phyloP scores from a whole-genome alignment of 257 asterid genomes.

The Linaria vulgaris region DNA sequence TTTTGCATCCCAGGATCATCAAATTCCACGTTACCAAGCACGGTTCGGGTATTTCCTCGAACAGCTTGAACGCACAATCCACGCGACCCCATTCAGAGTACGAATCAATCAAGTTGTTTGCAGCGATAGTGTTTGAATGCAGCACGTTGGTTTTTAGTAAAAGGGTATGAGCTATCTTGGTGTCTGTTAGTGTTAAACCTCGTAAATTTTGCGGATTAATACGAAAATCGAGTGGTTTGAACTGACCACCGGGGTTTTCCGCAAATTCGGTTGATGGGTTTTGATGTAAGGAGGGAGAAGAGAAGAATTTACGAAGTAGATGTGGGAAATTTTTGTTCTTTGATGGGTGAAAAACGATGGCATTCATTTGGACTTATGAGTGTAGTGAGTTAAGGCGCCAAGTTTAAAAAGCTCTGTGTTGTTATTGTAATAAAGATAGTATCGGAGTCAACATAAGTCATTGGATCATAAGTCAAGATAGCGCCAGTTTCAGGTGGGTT shows the following conservation, averaged over 20 bases:
- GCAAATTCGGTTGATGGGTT: constrained; percentile 25
- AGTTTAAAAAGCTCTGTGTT: constrained; percentile 1
- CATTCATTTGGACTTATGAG: constrained; percentile 40
- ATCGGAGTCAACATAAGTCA: no score
- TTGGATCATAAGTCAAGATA: no score
- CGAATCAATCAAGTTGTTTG: constrained; percentile 42
- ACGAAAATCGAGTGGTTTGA: constrained; percentile 32
- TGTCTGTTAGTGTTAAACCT: constrained; percentile 35
- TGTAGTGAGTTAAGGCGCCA: not conserved
- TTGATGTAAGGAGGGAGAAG: constrained; percentile 31
- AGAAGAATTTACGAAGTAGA: constrained; percentile 30
- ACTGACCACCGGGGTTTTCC: constrained; percentile 13
- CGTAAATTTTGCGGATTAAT: constrained; percentile 36
- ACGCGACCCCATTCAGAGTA: constrained; percentile 44
- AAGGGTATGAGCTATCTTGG: constrained; percentile 49
- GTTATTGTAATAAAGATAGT: no score
- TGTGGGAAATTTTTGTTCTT: constrained; percentile 23
- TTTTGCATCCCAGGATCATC: constrained; percentile 58
- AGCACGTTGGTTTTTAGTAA: constrained; percentile 37
- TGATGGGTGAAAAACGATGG: constrained; percentile 25
- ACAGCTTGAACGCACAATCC: constrained; percentile 52
- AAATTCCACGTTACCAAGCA: constrained; percentile 62
- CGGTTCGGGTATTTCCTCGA: constrained; percentile 55
- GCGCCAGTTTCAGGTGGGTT: no score
- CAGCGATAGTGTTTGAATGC: constrained; percentile 29